A percentile compares a stretch with the other conserved stretches of the same genome.
Conservation (phyloP, 345 rosid genomes). For the Eucalyptus leucophloia region DNA sequence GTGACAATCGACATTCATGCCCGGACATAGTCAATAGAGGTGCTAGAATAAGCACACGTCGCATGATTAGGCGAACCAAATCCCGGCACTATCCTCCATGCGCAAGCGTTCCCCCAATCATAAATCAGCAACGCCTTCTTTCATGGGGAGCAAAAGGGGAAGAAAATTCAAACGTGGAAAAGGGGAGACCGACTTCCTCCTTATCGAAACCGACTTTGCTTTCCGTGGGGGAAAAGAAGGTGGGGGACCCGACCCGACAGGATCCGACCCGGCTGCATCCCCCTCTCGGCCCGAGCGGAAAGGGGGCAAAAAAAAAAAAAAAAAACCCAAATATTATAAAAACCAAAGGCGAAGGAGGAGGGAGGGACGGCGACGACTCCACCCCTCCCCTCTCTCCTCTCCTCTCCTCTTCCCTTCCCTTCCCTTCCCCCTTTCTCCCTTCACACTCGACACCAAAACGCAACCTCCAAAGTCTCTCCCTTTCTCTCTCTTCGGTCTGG, state of each 20-base stretch:
- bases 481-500: conserved; percentile 4
- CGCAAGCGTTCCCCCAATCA: neutral
- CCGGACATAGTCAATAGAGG: fast-evolving
- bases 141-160: neutral
- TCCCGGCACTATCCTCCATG: neutral
- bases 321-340: no score
- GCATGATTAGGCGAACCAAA: neutral
- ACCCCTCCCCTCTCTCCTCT: fast-evolving
- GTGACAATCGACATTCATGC: no score
- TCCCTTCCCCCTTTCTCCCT: neutral
- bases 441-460: neutral
- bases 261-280: neutral
- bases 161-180: neutral
- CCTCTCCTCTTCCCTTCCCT: fast-evolving
- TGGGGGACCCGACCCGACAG: neutral
- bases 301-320: neutral
- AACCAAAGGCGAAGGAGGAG: neutral
- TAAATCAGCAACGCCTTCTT: neutral
- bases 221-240: neutral
- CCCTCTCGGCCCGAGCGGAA: no score
- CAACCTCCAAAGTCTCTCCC: neutral
- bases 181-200: neutral
- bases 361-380: neutral
- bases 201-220: neutral
- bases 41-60: neutral